A percentile compares a stretch with the other conserved stretches of the same genome.
Conservation (phyloP, 2,329 filamentous ascomycete species). For the Xylaria sp. region DNA sequence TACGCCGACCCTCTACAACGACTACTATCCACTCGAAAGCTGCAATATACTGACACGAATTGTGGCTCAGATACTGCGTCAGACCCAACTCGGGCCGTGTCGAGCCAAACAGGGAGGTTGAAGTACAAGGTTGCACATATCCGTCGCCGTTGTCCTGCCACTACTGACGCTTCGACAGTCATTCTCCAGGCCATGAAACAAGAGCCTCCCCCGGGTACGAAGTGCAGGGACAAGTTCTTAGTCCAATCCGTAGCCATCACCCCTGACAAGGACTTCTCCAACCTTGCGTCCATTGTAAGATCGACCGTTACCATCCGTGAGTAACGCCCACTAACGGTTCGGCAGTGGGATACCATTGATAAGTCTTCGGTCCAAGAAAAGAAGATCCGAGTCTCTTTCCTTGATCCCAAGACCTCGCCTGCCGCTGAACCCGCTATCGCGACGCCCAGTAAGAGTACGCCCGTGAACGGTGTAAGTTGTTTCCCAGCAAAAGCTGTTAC, state of each 20-base stretch:
- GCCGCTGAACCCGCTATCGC: slow-evolving; percentile 38
- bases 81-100: slow-evolving; percentile 97
- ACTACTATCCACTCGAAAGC: slow-evolving; percentile 37
- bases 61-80: slow-evolving; percentile 84
- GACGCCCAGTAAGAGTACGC: slow-evolving; percentile 57
- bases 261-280: slow-evolving; percentile 83
- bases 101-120: slow-evolving; percentile 87
- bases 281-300: slow-evolving; percentile 82
- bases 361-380: slow-evolving; percentile 87
- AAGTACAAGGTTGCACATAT: slow-evolving; percentile 82
- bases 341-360: slow-evolving; percentile 80
- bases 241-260: slow-evolving; percentile 91
- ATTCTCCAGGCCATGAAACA: slow-evolving; percentile 98
- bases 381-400: slow-evolving; percentile 93
- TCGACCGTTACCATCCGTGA: slow-evolving; percentile 28
- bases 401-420: slow-evolving; percentile 68
- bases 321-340: slow-evolving; percentile 46
- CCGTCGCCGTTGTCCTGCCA: slow-evolving; percentile 20
- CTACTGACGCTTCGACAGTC: slow-evolving; percentile 65
- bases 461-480: slow-evolving; percentile 55
- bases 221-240: slow-evolving; percentile 97
- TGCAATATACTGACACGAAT: slow-evolving; percentile 40
- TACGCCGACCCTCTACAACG: slow-evolving; percentile 62
- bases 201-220: slow-evolving; percentile 85
- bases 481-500: slow-evolving; percentile 18